Percentiles rank a stretch among this genome's conserved stretches.
phyloP scores from a whole-genome alignment of 2,329 filamentous ascomycete genomes.

The Colletotrichum trifolii region DNA sequence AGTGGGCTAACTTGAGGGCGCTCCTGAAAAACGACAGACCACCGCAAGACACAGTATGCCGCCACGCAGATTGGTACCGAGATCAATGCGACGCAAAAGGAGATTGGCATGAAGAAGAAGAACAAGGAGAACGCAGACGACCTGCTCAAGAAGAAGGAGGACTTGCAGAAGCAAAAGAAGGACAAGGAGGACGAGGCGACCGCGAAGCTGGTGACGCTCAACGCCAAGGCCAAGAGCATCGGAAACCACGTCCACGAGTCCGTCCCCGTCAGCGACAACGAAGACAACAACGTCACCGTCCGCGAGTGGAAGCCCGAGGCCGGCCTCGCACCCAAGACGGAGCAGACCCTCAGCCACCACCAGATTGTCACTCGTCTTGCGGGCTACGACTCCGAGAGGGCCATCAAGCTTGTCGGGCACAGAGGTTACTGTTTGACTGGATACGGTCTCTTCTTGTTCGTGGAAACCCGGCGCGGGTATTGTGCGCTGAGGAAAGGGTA shows the following conservation, averaged over 20 bases:
- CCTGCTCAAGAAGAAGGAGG: slow-evolving; percentile 80
- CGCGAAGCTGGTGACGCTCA: slow-evolving; percentile 71
- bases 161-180: slow-evolving; percentile 86
- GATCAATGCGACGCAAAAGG: slow-evolving; percentile 90
- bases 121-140: slow-evolving; percentile 89
- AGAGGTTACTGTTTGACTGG: slow-evolving; percentile 91
- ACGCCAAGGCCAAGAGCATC: slow-evolving; percentile 83
- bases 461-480: background rate
- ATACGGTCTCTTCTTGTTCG: slow-evolving; percentile 82
- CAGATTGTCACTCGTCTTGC: slow-evolving; percentile 90
- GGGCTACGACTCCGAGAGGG: slow-evolving; percentile 92
- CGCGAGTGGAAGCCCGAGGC: slow-evolving; percentile 85
- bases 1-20: slow-evolving; percentile 15
- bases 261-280: slow-evolving; percentile 84
- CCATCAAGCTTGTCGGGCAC: slow-evolving; percentile 94
- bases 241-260: slow-evolving; percentile 93
- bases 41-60: slow-evolving; percentile 72
- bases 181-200: slow-evolving; percentile 77
- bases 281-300: slow-evolving; percentile 83
- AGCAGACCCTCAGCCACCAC: slow-evolving; percentile 85
- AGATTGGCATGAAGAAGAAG: slow-evolving; percentile 94
- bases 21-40: slow-evolving; percentile 13
- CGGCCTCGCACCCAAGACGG: slow-evolving; percentile 74
- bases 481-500: slow-evolving; percentile 16
- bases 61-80: slow-evolving; percentile 83